phyloP scores from a whole-genome alignment of 1,284 basidiomycete genomes.

The Microbotryum lychnidis-dioicae region DNA sequence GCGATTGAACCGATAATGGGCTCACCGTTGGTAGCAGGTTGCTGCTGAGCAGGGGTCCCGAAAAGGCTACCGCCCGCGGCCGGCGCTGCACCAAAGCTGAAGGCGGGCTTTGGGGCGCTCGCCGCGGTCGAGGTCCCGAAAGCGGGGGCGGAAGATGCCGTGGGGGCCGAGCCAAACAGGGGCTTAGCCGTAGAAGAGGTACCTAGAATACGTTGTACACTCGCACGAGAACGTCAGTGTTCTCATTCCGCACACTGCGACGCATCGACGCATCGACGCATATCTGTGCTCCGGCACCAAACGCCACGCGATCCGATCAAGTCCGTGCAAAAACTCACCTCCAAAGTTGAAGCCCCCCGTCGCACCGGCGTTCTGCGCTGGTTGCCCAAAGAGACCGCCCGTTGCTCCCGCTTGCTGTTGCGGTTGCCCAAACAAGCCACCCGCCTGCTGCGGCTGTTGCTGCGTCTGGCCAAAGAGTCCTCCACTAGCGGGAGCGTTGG shows the following conservation, averaged over 20 bases:
- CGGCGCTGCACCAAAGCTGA: constrained; percentile 27
- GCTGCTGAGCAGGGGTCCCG: constrained; percentile 15
- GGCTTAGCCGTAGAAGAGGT: constrained; percentile 20
- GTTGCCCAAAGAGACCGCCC: constrained; percentile 33
- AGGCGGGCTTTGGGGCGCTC: constrained; percentile 12
- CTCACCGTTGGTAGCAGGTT: constrained; percentile 13
- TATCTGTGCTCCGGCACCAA: background rate
- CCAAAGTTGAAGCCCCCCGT: constrained; percentile 8
- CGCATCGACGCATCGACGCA: background rate
- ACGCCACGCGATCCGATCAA: background rate
- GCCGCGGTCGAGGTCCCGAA: constrained; percentile 14
- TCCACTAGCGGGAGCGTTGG: constrained; percentile 21
- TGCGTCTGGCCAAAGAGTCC: constrained; percentile 22
- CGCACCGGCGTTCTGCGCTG: constrained; percentile 4
- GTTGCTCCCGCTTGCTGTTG: constrained; percentile 31
- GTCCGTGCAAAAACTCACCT: background rate
- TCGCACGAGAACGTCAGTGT: too few species aligned
- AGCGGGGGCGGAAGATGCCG: constrained; percentile 12
- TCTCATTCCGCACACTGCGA: too few species aligned
- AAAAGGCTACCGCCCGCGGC: constrained; percentile 20
- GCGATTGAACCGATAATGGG: constrained; percentile 6
- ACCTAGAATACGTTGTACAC: background rate
- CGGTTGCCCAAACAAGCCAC: constrained; percentile 39
- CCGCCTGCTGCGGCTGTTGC: constrained; percentile 32
- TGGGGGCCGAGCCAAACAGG: constrained; percentile 21